A percentile compares a stretch with the other conserved stretches of the same genome.
Conservation (phyloP, 2,329 filamentous ascomycete genomes). For the Botrytis hyacinthi region DNA sequence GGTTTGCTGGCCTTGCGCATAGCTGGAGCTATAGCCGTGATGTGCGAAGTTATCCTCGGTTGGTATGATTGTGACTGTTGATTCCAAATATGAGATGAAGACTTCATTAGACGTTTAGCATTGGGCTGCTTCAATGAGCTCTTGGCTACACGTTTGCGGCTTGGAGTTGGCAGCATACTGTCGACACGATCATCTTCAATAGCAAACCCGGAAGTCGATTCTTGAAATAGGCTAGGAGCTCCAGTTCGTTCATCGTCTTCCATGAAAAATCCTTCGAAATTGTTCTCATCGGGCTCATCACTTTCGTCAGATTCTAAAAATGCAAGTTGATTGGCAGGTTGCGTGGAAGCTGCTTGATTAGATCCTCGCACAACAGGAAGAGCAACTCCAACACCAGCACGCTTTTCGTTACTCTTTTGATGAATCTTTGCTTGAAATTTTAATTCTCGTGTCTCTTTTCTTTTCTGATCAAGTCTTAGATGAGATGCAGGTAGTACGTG, state of each 20-base stretch:
- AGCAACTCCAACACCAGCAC: slow-evolving; percentile 39
- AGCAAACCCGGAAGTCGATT: slow-evolving; percentile 30
- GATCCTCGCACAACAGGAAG: slow-evolving; percentile 26
- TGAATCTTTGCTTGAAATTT: slow-evolving; percentile 22
- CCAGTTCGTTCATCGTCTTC: slow-evolving; percentile 23
- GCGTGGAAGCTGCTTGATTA: neutral
- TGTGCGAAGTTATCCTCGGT: slow-evolving; percentile 35
- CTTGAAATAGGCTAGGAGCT: slow-evolving; percentile 26
- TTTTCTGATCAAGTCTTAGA: slow-evolving; percentile 57
- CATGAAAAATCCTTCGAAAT: slow-evolving; percentile 19
- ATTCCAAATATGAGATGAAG: slow-evolving; percentile 17
- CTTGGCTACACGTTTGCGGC: slow-evolving; percentile 26
- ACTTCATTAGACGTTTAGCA: slow-evolving; percentile 25
- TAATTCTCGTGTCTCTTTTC: slow-evolving; percentile 37
- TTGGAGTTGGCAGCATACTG: slow-evolving; percentile 38
- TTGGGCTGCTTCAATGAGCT: neutral
- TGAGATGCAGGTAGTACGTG: slow-evolving; percentile 67
- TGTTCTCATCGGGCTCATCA: slow-evolving; percentile 28
- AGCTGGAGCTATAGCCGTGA: slow-evolving; percentile 13
- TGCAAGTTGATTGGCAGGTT: neutral
- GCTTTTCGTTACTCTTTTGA: slow-evolving; percentile 28
- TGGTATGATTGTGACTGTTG: slow-evolving; percentile 25
- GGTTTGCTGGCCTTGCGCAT: slow-evolving; percentile 12
- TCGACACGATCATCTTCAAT: slow-evolving; percentile 39
- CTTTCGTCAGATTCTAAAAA: slow-evolving; percentile 32